Evolutionary conservation across 2,329 filamentous ascomycete genomes (phyloP), one percentile per base, ranked within the genome.

Genomic region (Alternaria brassicae): DNA sequence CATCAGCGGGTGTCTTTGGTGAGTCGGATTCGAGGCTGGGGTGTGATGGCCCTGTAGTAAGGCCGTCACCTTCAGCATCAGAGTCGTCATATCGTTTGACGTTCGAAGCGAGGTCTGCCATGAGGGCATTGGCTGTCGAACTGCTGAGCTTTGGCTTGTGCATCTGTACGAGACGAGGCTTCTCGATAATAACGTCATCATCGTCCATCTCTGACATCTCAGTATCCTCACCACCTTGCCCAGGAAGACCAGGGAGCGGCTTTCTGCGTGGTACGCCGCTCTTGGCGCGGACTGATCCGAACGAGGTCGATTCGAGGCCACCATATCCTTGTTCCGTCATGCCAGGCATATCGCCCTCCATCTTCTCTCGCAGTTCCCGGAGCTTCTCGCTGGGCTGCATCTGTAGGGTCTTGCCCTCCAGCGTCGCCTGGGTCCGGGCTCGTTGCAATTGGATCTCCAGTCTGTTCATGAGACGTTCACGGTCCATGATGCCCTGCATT

Each of bases 371-470:
- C 49, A 98, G 84, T 66, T 96, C 94, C 66, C 95, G 90, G 58
- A 99, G 83, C 71, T 93, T 89, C 80, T 99, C 95, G 42, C 93
- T 97, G 12, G 95, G 94, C 34, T 92, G 92, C 65, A 90, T 85
- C 52, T 86, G 82, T 91, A 94, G 97, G 8, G 92, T 89, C 77
- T 92, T 92, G 67, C 95, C 95, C 79, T 98, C 95, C 30, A 99
- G 87, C 79, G 97, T 97, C 80, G 92, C 97, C 75, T 98, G 93
- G 1, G 95, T 98, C 85, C 98, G 98, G 65, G 97, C 94, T 65
- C 95, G 86, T 81, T 98, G 94, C 40, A 99, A 87, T 79, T 98
- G 95, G 83, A 92, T 96, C 78, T 97, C 93, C 57, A 99, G 85
- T 53, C 93, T 89, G 74, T 93, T 91, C 91, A 99, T 96, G 67